Evolutionary conservation across 192 early-diverging fungal genomes (phyloP).

Genomic region (Gonapodya sp.): DNA sequence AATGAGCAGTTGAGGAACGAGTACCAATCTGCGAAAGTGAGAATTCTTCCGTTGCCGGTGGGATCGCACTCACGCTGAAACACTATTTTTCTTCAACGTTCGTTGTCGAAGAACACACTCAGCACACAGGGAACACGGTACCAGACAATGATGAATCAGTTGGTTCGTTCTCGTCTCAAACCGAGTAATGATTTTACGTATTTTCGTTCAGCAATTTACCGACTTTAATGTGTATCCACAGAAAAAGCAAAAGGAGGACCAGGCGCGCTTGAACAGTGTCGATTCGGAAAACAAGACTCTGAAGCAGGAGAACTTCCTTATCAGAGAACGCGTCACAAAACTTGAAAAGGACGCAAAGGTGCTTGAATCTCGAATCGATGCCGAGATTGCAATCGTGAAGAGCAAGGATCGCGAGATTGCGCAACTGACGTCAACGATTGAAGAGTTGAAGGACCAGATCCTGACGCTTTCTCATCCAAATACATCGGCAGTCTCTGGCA

Average conservation of each 20-base stretch:
- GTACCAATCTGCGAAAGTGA: neutral
- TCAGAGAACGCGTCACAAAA: neutral
- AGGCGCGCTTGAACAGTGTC: neutral
- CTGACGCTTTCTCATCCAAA: neutral
- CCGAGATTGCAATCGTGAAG: neutral
- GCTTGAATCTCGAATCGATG: neutral
- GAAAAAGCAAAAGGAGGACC: neutral
- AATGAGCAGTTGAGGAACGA: neutral
- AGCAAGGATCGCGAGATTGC: neutral
- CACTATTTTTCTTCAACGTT: neutral
- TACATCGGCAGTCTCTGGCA: neutral
- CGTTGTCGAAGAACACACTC: neutral
- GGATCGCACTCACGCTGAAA: neutral
- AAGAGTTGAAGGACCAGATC: neutral
- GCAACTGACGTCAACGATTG: neutral
- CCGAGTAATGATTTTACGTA: neutral
- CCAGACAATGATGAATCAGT: neutral
- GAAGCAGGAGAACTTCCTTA: neutral
- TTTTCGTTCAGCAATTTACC: neutral
- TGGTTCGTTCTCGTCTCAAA: neutral
- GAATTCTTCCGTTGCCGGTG: no score
- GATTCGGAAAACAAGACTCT: neutral
- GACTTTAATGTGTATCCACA: neutral
- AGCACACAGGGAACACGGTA: neutral
- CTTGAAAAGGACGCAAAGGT: neutral